Conservation (phyloP, 768 basidiomycete species). For the Auriculariales sp. region DNA sequence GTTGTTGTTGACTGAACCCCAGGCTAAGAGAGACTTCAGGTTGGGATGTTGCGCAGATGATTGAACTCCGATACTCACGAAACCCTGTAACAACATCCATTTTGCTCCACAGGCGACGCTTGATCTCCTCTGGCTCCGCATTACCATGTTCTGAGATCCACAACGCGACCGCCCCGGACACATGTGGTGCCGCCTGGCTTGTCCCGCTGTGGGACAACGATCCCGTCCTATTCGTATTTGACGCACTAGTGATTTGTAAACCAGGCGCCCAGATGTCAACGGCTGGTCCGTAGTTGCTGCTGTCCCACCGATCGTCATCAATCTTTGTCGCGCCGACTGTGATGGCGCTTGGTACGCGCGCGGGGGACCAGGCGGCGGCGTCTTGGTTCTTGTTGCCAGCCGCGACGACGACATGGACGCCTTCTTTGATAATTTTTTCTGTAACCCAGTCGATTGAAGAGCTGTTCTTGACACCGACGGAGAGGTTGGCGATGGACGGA, state of each 20-base stretch:
- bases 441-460: neutral
- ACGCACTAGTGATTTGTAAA: neutral
- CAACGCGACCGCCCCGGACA: no score
- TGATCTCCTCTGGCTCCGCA: no score
- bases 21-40: no score
- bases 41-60: no score
- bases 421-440: conserved; percentile 6
- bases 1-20: no score
- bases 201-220: no score
- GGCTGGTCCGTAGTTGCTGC: conserved; percentile 1
- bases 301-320: neutral
- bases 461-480: neutral
- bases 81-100: no score
- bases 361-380: conserved; percentile 6
- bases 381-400: conserved; percentile 9
- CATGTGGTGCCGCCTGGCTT: no score
- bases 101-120: no score
- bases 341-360: conserved; percentile 7
- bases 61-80: no score
- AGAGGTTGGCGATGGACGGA: conserved; percentile 3
- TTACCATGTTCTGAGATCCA: no score
- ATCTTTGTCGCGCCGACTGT: conserved; percentile 12
- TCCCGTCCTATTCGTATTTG: no score
- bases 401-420: conserved; percentile 18
- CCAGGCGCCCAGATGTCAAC: conserved; percentile 1